Evolutionary conservation across 331 rosid genomes (phyloP), one percentile per base, ranked within the genome.

Genomic region (Saraca asoca): DNA sequence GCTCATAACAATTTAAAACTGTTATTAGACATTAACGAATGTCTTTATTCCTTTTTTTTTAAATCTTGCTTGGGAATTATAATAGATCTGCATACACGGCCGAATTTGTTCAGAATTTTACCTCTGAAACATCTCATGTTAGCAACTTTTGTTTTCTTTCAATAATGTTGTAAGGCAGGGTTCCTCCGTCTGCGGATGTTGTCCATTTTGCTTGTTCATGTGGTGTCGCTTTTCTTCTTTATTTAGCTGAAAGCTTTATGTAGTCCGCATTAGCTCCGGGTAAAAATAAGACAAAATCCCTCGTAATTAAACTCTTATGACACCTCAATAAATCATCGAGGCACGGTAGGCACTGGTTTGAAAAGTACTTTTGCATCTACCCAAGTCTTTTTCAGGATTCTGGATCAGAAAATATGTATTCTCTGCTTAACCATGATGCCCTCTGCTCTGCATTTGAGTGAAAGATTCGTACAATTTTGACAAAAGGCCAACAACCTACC

Each of bases 401-500:
- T 56, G 43, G 38, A 57, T 76, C 69, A 50, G 79, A 52, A 58
- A 51, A 33, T 12, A 12, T 69, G 73, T 76, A 71, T 70, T 72
- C 80, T 69, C 82, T 78, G 84, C 15, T 68, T n/a, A 45, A 43
- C 55, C 61, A 44, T 58, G 42, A 62, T 72, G 73, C 73, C 62
- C 43, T 39, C 17, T 38, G 64, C 70, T 12, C 74, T 80, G 51
- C 58, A 61, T 62, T 74, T 80, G 64, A 35, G 54, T 42, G 60
- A 19, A 72, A 71, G 77, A 72, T 80, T 72, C 75, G 82, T 81
- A 74, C 83, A 76, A 37, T 48, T 70, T 62, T 51, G 49, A 38
- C 58, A 59, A 66, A 68, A 38, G 33, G 70, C 81, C 71, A 81
- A 83, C 82, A 72, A 68, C 59, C 50, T 56, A 37, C 54, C 46